These are phyloP conservation scores for Glutinoglossum americanum DNA, from an alignment of 495 filamentous ascomycete genomes.

Conservation along the genomic window DNA sequence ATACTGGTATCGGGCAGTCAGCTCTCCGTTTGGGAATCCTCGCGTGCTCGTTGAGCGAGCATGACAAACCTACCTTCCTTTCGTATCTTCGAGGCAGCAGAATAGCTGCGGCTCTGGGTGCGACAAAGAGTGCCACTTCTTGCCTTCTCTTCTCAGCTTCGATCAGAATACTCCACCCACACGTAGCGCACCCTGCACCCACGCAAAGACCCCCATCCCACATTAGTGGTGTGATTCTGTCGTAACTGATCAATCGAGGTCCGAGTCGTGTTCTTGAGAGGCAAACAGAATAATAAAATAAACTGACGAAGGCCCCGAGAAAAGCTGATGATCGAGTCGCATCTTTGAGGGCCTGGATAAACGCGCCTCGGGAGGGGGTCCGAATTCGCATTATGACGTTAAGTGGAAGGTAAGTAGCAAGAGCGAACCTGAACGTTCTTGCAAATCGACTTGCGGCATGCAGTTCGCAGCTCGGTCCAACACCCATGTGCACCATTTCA, in stretches of 20 bases:
- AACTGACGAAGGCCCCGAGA: conserved; percentile 54
- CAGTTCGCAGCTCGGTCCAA: conserved; percentile 52
- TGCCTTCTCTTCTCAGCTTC: conserved; percentile 47
- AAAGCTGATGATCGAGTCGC: conserved; percentile 61
- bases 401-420: conserved; percentile 63
- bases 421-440: conserved; percentile 50
- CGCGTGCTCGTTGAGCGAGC: background rate
- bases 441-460: conserved; percentile 53
- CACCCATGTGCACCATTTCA: conserved; percentile 71
- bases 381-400: conserved; percentile 45
- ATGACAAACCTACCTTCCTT: conserved; percentile 24
- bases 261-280: conserved; percentile 62
- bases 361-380: conserved; percentile 20
- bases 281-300: conserved; percentile 83
- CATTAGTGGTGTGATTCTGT: conserved; percentile 31
- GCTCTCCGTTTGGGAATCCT: conserved; percentile 9
- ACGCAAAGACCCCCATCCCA: conserved; percentile 57
- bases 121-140: conserved; percentile 71
- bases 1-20: conserved; percentile 22
- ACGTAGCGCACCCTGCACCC: conserved; percentile 49
- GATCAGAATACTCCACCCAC: conserved; percentile 67
- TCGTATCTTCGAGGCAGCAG: conserved; percentile 56
- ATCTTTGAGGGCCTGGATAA: conserved; percentile 31
- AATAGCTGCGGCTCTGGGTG: conserved; percentile 59
- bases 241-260: conserved; percentile 36